These are phyloP conservation scores for Naganishia randhawae DNA, from an alignment of 768 basidiomycete genomes.

Conservation along the genomic window DNA sequence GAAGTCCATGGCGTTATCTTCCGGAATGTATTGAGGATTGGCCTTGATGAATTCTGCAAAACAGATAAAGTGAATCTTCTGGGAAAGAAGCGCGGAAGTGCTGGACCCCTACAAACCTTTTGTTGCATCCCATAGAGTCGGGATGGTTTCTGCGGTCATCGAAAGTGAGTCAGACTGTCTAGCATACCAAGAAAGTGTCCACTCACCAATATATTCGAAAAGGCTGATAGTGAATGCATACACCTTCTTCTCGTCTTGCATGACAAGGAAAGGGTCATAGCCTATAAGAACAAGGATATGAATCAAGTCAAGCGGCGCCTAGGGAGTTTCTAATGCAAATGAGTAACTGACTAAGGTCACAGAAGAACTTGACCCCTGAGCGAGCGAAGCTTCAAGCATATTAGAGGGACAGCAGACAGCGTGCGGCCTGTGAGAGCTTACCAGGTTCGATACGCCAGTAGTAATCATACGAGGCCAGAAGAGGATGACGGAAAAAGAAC, in stretches of 20 bases:
- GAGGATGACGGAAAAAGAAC: conserved; percentile 79
- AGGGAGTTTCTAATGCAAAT: conserved; percentile 16
- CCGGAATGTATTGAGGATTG: conserved; percentile 62
- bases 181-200: too few relatives aligned
- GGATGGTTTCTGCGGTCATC: conserved; percentile 75
- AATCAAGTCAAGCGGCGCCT: neutral
- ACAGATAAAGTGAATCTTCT: neutral
- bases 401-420: too few relatives aligned
- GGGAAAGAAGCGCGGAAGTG: neutral
- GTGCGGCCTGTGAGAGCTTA: neutral
- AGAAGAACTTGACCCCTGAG: conserved; percentile 75
- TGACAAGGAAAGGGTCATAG: conserved; percentile 72
- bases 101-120: conserved; percentile 56
- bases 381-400: conserved; percentile 64
- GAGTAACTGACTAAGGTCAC: conserved; percentile 55
- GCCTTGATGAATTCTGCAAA: conserved; percentile 63
- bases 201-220: conserved; percentile 73
- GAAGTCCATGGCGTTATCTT: conserved; percentile 68
- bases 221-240: conserved; percentile 84
- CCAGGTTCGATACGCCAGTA: conserved; percentile 79
- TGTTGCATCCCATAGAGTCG: conserved; percentile 72
- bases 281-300: conserved; percentile 45
- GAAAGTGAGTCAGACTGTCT: too few relatives aligned
- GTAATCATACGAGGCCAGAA: conserved; percentile 72
- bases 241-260: conserved; percentile 74